Conservation (phyloP, 2,329 filamentous ascomycete species). For the Stagonosporopsis rhizophila region DNA sequence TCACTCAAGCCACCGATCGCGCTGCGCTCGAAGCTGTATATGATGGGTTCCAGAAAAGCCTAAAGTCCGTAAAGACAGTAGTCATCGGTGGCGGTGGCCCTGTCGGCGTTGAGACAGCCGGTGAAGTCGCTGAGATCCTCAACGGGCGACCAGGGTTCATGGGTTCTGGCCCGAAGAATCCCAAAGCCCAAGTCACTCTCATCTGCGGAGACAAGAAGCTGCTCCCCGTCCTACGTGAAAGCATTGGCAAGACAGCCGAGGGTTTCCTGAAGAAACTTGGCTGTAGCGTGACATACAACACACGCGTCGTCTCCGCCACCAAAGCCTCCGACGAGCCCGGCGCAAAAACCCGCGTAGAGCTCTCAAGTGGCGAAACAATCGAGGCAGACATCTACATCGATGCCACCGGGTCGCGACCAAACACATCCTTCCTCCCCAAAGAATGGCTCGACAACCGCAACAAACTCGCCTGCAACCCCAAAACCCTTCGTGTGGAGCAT, state of each 20-base stretch:
- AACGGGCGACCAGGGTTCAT: slow-evolving; percentile 49
- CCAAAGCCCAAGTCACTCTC: slow-evolving; percentile 54
- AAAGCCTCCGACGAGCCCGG: slow-evolving; percentile 41
- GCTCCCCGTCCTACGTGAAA: slow-evolving; percentile 53
- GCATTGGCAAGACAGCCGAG: slow-evolving; percentile 56
- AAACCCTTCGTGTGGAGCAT: slow-evolving; percentile 56
- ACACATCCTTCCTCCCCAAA: slow-evolving; percentile 61
- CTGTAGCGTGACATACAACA: slow-evolving; percentile 54
- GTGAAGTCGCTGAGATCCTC: slow-evolving; percentile 56
- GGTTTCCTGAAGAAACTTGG: slow-evolving; percentile 56
- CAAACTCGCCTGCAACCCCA: slow-evolving; percentile 58
- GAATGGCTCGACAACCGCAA: slow-evolving; percentile 58
- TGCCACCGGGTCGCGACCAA: slow-evolving; percentile 60
- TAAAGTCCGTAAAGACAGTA: slow-evolving; percentile 53
- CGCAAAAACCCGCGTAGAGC: slow-evolving; percentile 52
- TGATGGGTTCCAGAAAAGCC: slow-evolving; percentile 45
- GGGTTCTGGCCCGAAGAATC: slow-evolving; percentile 48
- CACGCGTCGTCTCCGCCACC: slow-evolving; percentile 41
- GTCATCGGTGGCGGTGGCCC: slow-evolving; percentile 59
- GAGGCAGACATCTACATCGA: slow-evolving; percentile 63
- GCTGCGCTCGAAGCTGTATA: slow-evolving; percentile 41
- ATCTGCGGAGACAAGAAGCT: slow-evolving; percentile 54
- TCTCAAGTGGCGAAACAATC: slow-evolving; percentile 57
- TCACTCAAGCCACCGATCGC: slow-evolving; percentile 51
- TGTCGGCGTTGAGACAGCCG: slow-evolving; percentile 59